Percentiles rank a stretch among this genome's conserved stretches.
Evolutionary conservation across 2,329 filamentous ascomycete genomes (phyloP).

Genomic region (Lachnellula cervina): DNA sequence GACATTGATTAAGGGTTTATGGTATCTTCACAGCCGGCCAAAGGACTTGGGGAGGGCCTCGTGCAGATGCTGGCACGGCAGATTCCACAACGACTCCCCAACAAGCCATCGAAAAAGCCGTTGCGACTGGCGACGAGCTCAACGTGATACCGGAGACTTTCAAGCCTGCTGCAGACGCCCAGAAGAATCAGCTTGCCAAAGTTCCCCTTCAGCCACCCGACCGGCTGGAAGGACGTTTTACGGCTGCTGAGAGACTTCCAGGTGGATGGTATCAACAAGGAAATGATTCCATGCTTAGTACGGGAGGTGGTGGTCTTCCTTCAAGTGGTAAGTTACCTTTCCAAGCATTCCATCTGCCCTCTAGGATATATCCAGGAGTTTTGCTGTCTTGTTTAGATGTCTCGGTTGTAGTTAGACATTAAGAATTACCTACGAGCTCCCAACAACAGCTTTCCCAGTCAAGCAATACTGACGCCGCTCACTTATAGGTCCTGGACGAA

Average conservation of each 20-base stretch:
- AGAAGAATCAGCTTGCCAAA: conserved; percentile 41
- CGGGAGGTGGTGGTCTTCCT: conserved; percentile 39
- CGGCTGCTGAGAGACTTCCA: conserved; percentile 61
- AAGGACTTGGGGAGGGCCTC: conserved; percentile 90
- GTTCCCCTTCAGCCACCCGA: conserved; percentile 66
- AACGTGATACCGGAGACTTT: conserved; percentile 89
- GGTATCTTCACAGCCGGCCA: conserved; percentile 93
- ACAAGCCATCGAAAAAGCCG: conserved; percentile 78
- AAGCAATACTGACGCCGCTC: not conserved
- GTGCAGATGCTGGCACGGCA: conserved; percentile 80
- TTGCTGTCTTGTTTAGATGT: no score
- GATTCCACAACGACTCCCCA: conserved; percentile 71
- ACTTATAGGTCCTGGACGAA: conserved; percentile 2
- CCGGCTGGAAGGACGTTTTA: conserved; percentile 73
- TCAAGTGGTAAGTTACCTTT: not conserved
- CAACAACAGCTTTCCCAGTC: not conserved
- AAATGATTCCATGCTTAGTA: conserved; percentile 61
- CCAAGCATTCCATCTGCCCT: not conserved
- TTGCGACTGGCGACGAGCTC: conserved; percentile 76
- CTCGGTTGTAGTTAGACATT: not conserved
- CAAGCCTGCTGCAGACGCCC: conserved; percentile 52
- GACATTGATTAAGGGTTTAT: conserved; percentile 51
- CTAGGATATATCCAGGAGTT: not conserved
- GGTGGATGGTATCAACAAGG: conserved; percentile 65
- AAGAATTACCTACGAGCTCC: no score